phyloP scores from a whole-genome alignment of 2,329 filamentous ascomycete species.

The Septoria linicola region DNA sequence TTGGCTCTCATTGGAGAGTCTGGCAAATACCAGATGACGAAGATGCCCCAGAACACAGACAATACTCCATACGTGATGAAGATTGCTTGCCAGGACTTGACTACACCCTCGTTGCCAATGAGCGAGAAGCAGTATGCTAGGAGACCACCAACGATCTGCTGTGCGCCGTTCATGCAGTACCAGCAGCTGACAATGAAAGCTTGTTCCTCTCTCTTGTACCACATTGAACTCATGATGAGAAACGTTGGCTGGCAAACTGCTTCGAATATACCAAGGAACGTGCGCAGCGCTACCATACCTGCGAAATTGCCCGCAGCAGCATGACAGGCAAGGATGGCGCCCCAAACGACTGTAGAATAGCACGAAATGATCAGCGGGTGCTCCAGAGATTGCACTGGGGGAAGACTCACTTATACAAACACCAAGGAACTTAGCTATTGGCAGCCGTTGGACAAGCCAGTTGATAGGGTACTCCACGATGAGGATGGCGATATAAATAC shows the following conservation, averaged over 20 bases:
- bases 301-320: slow-evolving; percentile 61
- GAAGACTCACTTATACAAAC: slow-evolving; percentile 52
- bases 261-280: slow-evolving; percentile 69
- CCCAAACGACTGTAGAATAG: slow-evolving; percentile 57
- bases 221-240: slow-evolving; percentile 65
- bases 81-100: slow-evolving; percentile 62
- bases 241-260: slow-evolving; percentile 68
- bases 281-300: slow-evolving; percentile 60
- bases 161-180: slow-evolving; percentile 47
- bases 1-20: slow-evolving; percentile 71
- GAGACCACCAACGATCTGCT: slow-evolving; percentile 70
- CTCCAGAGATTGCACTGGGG: too few relatives aligned
- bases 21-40: slow-evolving; percentile 63
- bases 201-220: slow-evolving; percentile 70
- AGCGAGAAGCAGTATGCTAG: slow-evolving; percentile 56
- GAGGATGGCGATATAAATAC: slow-evolving; percentile 71
- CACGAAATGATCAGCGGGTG: too few relatives aligned
- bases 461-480: slow-evolving; percentile 71
- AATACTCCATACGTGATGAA: slow-evolving; percentile 66
- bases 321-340: slow-evolving; percentile 59
- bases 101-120: slow-evolving; percentile 28
- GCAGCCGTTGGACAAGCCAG: slow-evolving; percentile 60
- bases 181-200: slow-evolving; percentile 66
- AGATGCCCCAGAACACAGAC: slow-evolving; percentile 63
- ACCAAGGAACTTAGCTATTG: slow-evolving; percentile 61